Evolutionary conservation across 352 stramenopile species (phyloP), one percentile per base, ranked within the genome.

Genomic region (Aphanomyces astaci): DNA sequence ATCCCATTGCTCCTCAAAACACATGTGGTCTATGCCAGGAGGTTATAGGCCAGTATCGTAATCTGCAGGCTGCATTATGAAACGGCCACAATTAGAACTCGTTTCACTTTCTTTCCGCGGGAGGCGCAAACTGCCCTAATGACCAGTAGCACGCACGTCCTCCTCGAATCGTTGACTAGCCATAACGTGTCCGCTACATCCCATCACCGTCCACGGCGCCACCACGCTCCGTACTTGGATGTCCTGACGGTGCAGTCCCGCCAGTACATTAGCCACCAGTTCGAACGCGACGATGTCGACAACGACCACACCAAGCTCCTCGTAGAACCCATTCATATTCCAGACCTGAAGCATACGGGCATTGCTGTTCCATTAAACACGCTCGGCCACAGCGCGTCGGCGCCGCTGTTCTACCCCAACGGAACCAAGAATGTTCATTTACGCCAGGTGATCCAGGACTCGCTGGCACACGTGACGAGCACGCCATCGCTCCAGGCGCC

Each of bases 371-470:
- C 30, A 19, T 22, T 22, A n/a, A 45, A 78, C 52, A 55, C 64
- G n/a, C n/a, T n/a, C n/a, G n/a, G n/a, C 64, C 57, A 46, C 24
- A 72, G 57, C 0, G 33, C 64, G 7, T 60, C 70, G 4, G 66
- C 67, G 22, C 71, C 73, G 56, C 70, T 91, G 15, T 90, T 91
- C 54, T 91, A 91, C 52, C 76, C 83, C 9, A 84, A 77, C 0
- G 83, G 83, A 0, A 77, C 79, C 28, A 91, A 91, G 71, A 91
- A 87, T 40, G 57, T 72, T 32, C 88, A 89, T 66, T 86, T 91
- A 62, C 77, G 81, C 27, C 80, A 89, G 59, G 85, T 82, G 40
- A 82, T 91, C 64, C 75, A 86, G 33, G 78, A 87, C 28, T 68
- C 62, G 22, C 33, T 68, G 31, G 27, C 62, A 17, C 22, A n/a